Conservation (phyloP, 495 filamentous ascomycete genomes). For the Lophiotrema nucula region DNA sequence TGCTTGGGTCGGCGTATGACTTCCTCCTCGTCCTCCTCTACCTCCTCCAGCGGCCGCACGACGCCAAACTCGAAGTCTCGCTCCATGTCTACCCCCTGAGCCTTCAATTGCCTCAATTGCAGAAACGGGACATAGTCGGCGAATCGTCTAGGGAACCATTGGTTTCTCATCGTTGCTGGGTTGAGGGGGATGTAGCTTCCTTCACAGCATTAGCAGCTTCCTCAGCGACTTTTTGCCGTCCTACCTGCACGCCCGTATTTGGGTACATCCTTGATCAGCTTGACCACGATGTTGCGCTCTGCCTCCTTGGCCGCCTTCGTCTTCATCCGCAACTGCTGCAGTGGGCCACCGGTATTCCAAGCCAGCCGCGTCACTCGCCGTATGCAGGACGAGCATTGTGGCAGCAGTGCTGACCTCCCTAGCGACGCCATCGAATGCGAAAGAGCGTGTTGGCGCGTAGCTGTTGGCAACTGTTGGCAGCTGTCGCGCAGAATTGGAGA, state of each 20-base stretch:
- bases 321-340: slow-evolving; percentile 49
- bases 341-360: slow-evolving; percentile 17
- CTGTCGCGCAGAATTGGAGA: slow-evolving; percentile 8
- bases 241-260: slow-evolving; percentile 60
- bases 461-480: background rate
- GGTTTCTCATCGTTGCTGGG: slow-evolving; percentile 55
- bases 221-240: background rate
- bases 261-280: slow-evolving; percentile 58
- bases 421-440: slow-evolving; percentile 25
- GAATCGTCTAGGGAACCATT: slow-evolving; percentile 52
- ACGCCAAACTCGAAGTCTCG: slow-evolving; percentile 47
- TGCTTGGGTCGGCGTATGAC: background rate
- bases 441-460: background rate
- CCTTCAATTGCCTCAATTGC: slow-evolving; percentile 47
- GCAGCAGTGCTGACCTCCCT: slow-evolving; percentile 26
- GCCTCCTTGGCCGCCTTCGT: slow-evolving; percentile 50
- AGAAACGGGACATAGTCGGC: slow-evolving; percentile 55
- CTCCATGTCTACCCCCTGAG: slow-evolving; percentile 44
- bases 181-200: slow-evolving; percentile 56
- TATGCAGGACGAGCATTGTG: slow-evolving; percentile 39
- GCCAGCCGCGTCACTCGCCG: slow-evolving; percentile 33
- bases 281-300: slow-evolving; percentile 55
- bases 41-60: slow-evolving; percentile 7
- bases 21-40: slow-evolving; percentile 14
- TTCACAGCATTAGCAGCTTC: slow-evolving; percentile 29